Evolutionary conservation across 2,329 filamentous ascomycete species (phyloP), one percentile per base, ranked within the genome.

Genomic region (Fusarium keratoplasticum): DNA sequence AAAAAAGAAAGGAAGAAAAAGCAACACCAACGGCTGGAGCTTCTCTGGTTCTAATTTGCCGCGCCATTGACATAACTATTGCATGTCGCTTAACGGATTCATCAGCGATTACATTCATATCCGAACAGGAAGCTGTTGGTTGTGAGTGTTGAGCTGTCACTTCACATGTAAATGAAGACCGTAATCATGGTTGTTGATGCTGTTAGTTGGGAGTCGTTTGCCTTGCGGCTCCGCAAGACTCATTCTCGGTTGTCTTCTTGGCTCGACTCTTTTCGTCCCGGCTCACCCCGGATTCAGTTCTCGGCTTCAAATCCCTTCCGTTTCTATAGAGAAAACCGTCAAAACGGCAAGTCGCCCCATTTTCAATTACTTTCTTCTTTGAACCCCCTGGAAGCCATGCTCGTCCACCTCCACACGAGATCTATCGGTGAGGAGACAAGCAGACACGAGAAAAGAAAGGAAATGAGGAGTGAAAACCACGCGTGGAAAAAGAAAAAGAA

Each of bases 201-300:
- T 35, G 38, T 40, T 44, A 44, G 58, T 35, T 33, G 20, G 14
- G 14, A 36, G 54, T 35, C 20, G 16, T 20, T 5, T 25, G 9
- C 7, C 18, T 31, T 64, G 25, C 35, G 44, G 61, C 52, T 65
- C 54, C 66, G 57, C 55, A 67, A 44, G 27, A 52, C 18, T 38
- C 44, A 5, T 54, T 47, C 33, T 68, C 73, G 68, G 73, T 2
- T 47, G 22, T 47, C 8, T 4, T 25, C 42, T 47, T 44, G 42
- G 20, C 42, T 25, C 2, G 4, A 5, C 9, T 20, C 11, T 27
- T 44, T 25, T 44, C 42, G 40, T 60, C 42, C 66, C 71, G 71
- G 67, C 50, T 67, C 29, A 67, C 69, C 57, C 71, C 64, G 71
- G 71, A 68, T 73, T 69, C 47, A 38, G 25, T 18, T 13, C 11